A percentile compares a stretch with the other conserved stretches of the same genome.
phyloP scores from a whole-genome alignment of 192 early-diverging fungal species.

The Rhizophagus sp. region DNA sequence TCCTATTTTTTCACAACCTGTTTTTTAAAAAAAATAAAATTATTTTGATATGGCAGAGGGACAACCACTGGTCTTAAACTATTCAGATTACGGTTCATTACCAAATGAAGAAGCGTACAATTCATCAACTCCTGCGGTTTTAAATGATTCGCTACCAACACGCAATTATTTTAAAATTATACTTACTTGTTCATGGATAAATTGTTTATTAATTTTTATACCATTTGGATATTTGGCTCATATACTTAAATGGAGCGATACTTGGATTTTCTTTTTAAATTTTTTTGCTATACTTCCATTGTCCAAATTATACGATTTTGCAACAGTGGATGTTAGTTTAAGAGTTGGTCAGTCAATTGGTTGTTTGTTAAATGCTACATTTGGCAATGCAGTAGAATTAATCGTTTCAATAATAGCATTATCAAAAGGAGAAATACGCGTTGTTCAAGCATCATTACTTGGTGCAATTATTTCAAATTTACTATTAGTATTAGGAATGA shows the following conservation, averaged over 20 bases:
- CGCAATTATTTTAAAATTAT: not conserved
- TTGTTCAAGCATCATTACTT: slow-evolving; percentile 62
- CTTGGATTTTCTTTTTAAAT: slow-evolving; percentile 78
- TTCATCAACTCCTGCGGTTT: too few relatives aligned
- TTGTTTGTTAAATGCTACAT: slow-evolving; percentile 73
- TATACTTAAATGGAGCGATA: slow-evolving; percentile 61
- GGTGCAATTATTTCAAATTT: too few relatives aligned
- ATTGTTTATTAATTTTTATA: slow-evolving; percentile 73
- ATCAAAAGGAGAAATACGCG: slow-evolving; percentile 69
- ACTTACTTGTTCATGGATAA: slow-evolving; percentile 53
- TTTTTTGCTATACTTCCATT: slow-evolving; percentile 90
- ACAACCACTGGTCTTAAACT: too few relatives aligned
- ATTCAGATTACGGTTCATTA: too few relatives aligned
- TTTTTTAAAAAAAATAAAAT: too few relatives aligned
- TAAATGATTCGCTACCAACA: too few relatives aligned
- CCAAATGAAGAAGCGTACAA: too few relatives aligned
- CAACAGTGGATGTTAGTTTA: not conserved
- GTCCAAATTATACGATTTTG: slow-evolving; percentile 58
- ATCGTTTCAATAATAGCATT: slow-evolving; percentile 85
- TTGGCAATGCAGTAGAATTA: slow-evolving; percentile 88
- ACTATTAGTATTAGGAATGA: too few relatives aligned
- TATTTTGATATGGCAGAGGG: too few relatives aligned
- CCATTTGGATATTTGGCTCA: slow-evolving; percentile 76
- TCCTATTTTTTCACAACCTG: too few relatives aligned
- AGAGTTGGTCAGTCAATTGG: slow-evolving; percentile 60